A percentile compares a stretch with the other conserved stretches of the same genome.
phyloP scores from a whole-genome alignment of 495 filamentous ascomycete species.

The Coniosporium apollinis region DNA sequence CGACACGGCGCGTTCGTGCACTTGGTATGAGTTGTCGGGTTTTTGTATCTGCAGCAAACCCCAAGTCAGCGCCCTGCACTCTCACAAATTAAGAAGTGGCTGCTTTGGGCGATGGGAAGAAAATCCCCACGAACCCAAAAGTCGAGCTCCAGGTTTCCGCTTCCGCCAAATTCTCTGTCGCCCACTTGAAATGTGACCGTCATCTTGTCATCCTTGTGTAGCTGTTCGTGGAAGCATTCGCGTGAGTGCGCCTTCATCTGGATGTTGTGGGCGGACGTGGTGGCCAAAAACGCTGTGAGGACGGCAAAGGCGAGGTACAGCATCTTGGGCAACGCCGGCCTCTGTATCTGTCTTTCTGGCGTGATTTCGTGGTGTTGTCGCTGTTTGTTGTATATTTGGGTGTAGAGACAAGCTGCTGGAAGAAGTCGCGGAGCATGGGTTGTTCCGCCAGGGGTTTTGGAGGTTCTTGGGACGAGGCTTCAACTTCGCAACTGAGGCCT shows the following conservation, averaged over 20 bases:
- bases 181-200: constrained; percentile 97
- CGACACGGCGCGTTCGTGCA: constrained; percentile 60
- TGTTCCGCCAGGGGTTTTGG: no score
- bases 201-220: constrained; percentile 93
- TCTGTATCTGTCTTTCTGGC: not conserved
- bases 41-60: constrained; percentile 80
- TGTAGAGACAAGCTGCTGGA: no score
- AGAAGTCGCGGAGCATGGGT: no score
- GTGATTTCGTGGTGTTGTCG: not conserved
- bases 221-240: constrained; percentile 92
- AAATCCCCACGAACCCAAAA: no score
- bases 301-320: constrained; percentile 33
- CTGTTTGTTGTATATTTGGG: no score
- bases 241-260: constrained; percentile 75
- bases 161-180: constrained; percentile 86
- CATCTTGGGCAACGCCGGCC: constrained; percentile 9
- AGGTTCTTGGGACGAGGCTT: no score
- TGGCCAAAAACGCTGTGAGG: constrained; percentile 44
- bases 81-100: not conserved
- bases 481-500: no score
- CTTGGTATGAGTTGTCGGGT: constrained; percentile 53
- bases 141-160: constrained; percentile 89
- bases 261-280: constrained; percentile 76
- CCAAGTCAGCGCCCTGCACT: not conserved
- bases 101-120: constrained; percentile 10